Evolutionary conservation across 345 rosid genomes (phyloP).

Genomic region (Linum lewisii): DNA sequence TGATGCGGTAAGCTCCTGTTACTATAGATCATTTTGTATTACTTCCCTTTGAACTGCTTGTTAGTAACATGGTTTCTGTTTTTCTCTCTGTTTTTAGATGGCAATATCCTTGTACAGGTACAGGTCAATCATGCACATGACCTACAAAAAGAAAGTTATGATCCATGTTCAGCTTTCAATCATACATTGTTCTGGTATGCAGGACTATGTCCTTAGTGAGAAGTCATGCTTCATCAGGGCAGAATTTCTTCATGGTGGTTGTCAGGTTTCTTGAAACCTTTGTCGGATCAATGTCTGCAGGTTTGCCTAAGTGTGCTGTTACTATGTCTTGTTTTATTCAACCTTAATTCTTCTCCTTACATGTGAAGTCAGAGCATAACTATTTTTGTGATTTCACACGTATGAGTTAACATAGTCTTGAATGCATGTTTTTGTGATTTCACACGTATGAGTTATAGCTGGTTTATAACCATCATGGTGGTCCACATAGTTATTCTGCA

Average conservation of each 20-base stretch:
- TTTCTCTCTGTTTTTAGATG: conserved; percentile 47
- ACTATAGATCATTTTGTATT: conserved; percentile 2
- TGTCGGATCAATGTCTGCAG: conserved; percentile 96
- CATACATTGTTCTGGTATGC: conserved; percentile 28
- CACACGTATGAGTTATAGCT: no score
- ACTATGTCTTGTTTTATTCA: not conserved
- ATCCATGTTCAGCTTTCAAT: conserved; percentile 12
- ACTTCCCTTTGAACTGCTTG: conserved; percentile 11
- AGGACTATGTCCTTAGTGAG: conserved; percentile 93
- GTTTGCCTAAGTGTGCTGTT: conserved; percentile 24
- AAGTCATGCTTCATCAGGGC: conserved; percentile 54
- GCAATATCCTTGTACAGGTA: conserved; percentile 97
- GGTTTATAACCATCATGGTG: no score
- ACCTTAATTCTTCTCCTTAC: not conserved
- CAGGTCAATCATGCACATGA: conserved; percentile 13
- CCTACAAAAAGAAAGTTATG: conserved; percentile 2
- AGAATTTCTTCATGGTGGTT: conserved; percentile 72
- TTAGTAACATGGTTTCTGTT: conserved; percentile 11
- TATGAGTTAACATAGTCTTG: no score
- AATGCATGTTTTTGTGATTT: no score
- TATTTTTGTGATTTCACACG: no score
- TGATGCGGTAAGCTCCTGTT: conserved; percentile 73
- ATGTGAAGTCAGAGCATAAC: not conserved
- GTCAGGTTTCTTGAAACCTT: conserved; percentile 94
- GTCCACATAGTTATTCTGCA: no score